Evolutionary conservation across 257 asterid species (phyloP).

Genomic region (Solanum pinnatisectum): DNA sequence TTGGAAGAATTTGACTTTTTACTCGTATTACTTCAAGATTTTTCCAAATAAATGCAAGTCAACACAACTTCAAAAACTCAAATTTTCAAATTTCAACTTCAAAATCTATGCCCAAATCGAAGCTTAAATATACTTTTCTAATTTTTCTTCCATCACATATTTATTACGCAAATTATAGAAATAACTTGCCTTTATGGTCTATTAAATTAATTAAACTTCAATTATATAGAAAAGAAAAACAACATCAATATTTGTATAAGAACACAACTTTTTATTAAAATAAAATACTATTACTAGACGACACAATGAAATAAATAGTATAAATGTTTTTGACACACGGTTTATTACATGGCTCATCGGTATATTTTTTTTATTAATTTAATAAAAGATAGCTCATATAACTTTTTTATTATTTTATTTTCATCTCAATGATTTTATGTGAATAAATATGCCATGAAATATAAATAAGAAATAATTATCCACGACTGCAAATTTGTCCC

Average conservation of each 20-base stretch:
- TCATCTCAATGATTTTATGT: not conserved
- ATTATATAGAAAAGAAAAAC: not conserved
- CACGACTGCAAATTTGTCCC: not conserved
- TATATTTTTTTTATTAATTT: too few relatives aligned
- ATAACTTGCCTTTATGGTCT: not conserved
- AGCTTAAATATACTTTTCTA: not conserved
- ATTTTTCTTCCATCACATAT: not conserved
- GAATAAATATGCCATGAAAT: not conserved
- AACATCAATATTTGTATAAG: not conserved
- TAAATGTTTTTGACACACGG: not conserved
- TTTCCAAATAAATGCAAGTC: not conserved
- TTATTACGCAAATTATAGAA: not conserved
- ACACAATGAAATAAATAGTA: not conserved
- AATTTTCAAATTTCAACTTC: not conserved
- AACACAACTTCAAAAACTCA: not conserved
- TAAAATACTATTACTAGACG: not conserved
- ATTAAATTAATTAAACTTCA: not conserved
- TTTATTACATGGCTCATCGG: not conserved
- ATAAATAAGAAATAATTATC: not conserved
- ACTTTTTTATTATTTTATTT: too few relatives aligned
- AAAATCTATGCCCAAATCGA: not conserved
- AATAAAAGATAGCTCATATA: too few relatives aligned
- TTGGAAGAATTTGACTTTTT: not conserved
- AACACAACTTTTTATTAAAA: not conserved
- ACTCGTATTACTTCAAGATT: not conserved